Evolutionary conservation across 441 rosid genomes (phyloP).

Genomic region (Adansonia gregorii): DNA sequence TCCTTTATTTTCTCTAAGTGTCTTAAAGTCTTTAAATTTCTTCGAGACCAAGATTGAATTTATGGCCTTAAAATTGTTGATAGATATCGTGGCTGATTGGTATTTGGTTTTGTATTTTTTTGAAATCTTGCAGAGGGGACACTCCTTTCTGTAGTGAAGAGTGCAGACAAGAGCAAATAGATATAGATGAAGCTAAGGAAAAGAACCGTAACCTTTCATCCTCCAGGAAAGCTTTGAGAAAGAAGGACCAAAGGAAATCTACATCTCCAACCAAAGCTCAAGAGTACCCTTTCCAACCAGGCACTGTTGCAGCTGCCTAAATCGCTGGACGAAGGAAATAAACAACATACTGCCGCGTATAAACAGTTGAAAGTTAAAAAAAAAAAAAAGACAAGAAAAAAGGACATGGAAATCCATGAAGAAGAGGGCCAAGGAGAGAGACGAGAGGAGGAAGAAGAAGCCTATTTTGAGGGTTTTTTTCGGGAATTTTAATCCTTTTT

Average conservation of each 20-base stretch:
- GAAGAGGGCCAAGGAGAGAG: conserved; percentile 38
- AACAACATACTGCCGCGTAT: neutral
- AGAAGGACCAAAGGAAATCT: conserved; percentile 52
- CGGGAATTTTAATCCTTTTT: neutral
- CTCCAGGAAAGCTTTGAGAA: conserved; percentile 58
- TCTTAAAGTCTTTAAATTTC: neutral
- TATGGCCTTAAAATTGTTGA: neutral
- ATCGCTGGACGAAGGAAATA: conserved; percentile 1
- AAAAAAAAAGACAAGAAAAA: neutral
- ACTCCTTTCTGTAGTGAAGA: conserved; percentile 55
- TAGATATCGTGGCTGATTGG: conserved; percentile 15
- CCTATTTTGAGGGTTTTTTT: conserved; percentile 13
- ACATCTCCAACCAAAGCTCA: conserved; percentile 45
- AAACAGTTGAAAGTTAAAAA: neutral
- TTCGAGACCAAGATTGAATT: neutral
- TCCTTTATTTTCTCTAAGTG: neutral
- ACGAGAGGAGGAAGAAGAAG: neutral
- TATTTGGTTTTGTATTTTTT: neutral
- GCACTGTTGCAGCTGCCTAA: conserved; percentile 65
- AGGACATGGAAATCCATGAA: neutral
- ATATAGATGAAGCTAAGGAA: conserved; percentile 42
- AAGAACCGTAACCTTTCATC: conserved; percentile 55
- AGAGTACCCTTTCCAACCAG: conserved; percentile 41
- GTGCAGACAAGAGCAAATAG: conserved; percentile 53
- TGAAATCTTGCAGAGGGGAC: conserved; percentile 46